These are phyloP conservation scores for Penicillium capsulatum DNA, from an alignment of 2,329 filamentous ascomycete species.

Conservation along the genomic window DNA sequence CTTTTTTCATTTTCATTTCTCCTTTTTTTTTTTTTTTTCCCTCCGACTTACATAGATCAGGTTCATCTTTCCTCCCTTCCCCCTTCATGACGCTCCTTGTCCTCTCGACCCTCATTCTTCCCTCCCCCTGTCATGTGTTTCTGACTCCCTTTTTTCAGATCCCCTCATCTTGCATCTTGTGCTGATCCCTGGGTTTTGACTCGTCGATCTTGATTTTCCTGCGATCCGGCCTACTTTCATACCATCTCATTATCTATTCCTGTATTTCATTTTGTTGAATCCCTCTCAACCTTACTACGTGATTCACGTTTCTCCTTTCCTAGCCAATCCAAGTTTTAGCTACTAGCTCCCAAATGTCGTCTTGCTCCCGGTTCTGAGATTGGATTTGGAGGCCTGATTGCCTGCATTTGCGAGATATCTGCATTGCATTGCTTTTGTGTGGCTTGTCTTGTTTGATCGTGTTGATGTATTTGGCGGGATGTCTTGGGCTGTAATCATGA, in stretches of 20 bases:
- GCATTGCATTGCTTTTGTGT: slow-evolving; percentile 1
- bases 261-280: slow-evolving; percentile 33
- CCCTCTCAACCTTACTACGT: slow-evolving; percentile 28
- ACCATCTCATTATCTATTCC: slow-evolving; percentile 25
- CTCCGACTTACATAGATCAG: slow-evolving; percentile 12
- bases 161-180: slow-evolving; percentile 20
- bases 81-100: slow-evolving; percentile 21
- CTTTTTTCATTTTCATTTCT: slow-evolving; percentile 38
- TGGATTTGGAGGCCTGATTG: no score
- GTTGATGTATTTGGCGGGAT: no score
- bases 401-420: no score
- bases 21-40: slow-evolving; percentile 15
- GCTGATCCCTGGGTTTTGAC: slow-evolving; percentile 17
- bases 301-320: slow-evolving; percentile 17
- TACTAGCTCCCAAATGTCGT: slow-evolving; percentile 20
- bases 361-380: slow-evolving; percentile 7
- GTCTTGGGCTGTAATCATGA: no score
- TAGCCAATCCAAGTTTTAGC: slow-evolving; percentile 33
- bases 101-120: slow-evolving; percentile 12
- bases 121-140: slow-evolving; percentile 1
- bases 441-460: neutral
- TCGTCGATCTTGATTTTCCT: slow-evolving; percentile 15
- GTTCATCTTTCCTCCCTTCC: slow-evolving; percentile 2
- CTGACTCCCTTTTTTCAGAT: slow-evolving; percentile 9
- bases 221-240: slow-evolving; percentile 21